Evolutionary conservation across 192 early-diverging fungal species (phyloP).

Genomic region (Podila epicladia): DNA sequence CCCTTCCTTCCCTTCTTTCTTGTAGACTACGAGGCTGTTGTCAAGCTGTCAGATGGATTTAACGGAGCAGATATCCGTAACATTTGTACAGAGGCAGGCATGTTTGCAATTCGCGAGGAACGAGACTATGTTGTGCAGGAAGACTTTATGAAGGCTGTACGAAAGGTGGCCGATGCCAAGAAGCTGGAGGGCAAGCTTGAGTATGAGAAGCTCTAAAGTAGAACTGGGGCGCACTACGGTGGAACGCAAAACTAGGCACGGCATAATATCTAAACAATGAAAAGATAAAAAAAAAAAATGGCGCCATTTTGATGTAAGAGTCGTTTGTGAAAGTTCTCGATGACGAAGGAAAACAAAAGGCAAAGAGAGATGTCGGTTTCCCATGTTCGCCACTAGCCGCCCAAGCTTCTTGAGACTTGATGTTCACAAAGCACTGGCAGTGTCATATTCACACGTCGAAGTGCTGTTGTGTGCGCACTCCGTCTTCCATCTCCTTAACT

Average conservation of each 20-base stretch:
- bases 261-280: no score
- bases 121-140: constrained; percentile 98
- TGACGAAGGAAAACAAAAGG: no score
- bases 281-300: no score
- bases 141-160: constrained; percentile 99
- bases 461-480: no score
- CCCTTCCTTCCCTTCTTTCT: not conserved
- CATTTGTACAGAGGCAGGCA: constrained; percentile 99
- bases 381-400: no score
- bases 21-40: constrained; percentile 96
- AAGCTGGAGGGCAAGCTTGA: constrained; percentile 93
- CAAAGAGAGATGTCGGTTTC: no score
- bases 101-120: constrained; percentile 99
- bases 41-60: constrained; percentile 97
- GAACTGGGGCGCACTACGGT: not conserved
- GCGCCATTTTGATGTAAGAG: no score
- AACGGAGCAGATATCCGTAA: constrained; percentile 99
- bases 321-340: no score
- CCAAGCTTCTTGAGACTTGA: no score
- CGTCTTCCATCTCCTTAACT: no score
- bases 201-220: constrained; percentile 81
- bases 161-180: constrained; percentile 98
- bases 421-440: no score
- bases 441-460: no score
- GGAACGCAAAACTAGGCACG: not conserved